Evolutionary conservation across 371 early-diverging fungal genomes (phyloP).

Genomic region (Lichtheimia corymbifera): DNA sequence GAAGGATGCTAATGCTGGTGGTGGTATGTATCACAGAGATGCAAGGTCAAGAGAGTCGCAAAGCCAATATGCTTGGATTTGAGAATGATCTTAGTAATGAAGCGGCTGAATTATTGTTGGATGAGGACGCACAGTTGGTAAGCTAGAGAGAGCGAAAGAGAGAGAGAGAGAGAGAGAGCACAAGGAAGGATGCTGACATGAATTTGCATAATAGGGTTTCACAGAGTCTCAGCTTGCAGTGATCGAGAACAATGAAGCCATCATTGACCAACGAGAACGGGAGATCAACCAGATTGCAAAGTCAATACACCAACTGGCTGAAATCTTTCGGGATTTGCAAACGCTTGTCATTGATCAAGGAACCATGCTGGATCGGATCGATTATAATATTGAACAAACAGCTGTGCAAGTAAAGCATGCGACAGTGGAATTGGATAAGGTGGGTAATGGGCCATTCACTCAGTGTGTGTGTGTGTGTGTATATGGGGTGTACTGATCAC

Average conservation of each 20-base stretch:
- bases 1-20: no score
- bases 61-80: conserved; percentile 47
- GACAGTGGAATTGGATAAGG: conserved; percentile 82
- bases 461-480: neutral
- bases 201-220: conserved; percentile 60
- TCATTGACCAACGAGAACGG: conserved; percentile 81
- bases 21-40: conserved; percentile 23
- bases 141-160: no score
- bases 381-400: conserved; percentile 93
- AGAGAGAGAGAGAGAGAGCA: neutral
- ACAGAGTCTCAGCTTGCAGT: conserved; percentile 83
- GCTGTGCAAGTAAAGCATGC: conserved; percentile 80
- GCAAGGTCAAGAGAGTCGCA: conserved; percentile 49
- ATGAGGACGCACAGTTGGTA: conserved; percentile 53
- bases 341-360: conserved; percentile 97
- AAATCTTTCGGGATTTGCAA: conserved; percentile 91
- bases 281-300: conserved; percentile 92
- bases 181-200: neutral
- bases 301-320: conserved; percentile 89
- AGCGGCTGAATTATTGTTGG: conserved; percentile 45
- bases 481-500: neutral
- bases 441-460: conserved; percentile 20
- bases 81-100: conserved; percentile 42
- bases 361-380: conserved; percentile 94
- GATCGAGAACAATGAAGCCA: conserved; percentile 70